phyloP scores from a whole-genome alignment of 2,329 filamentous ascomycete species.

The Neonectria magnoliae region DNA sequence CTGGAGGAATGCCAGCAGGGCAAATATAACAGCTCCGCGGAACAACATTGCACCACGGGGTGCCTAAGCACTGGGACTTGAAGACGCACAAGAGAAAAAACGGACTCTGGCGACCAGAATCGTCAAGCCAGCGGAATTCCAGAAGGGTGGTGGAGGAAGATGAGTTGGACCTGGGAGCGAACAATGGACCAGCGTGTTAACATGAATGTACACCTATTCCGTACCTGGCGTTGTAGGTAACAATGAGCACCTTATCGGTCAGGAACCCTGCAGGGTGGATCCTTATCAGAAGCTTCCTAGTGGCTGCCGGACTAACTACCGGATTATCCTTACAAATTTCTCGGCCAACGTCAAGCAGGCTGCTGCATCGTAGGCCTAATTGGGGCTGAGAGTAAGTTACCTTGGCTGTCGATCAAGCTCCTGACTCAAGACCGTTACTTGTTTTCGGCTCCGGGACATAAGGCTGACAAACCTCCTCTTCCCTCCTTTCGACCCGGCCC shows the following conservation, averaged over 20 bases:
- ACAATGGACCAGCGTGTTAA: slow-evolving; percentile 48
- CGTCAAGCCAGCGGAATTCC: slow-evolving; percentile 10
- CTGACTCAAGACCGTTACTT: slow-evolving; percentile 1
- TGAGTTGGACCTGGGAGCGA: slow-evolving; percentile 6
- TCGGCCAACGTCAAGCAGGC: slow-evolving; percentile 13
- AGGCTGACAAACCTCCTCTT: neutral
- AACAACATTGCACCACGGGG: slow-evolving; percentile 60
- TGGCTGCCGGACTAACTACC: slow-evolving; percentile 34
- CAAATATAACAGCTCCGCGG: slow-evolving; percentile 57
- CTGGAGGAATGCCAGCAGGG: slow-evolving; percentile 65
- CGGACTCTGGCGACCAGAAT: slow-evolving; percentile 11
- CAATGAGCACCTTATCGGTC: slow-evolving; percentile 28
- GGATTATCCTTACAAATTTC: slow-evolving; percentile 37
- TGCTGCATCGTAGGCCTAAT: slow-evolving; percentile 9
- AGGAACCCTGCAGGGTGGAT: slow-evolving; percentile 21
- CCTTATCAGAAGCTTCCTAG: slow-evolving; percentile 36
- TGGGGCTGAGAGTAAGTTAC: slow-evolving; percentile 18
- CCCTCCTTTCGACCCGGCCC: neutral
- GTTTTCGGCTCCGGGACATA: neutral
- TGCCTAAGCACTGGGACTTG: slow-evolving; percentile 28
- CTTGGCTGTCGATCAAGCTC: slow-evolving; percentile 4
- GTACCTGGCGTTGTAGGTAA: slow-evolving; percentile 30
- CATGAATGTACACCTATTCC: slow-evolving; percentile 36
- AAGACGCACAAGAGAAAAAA: neutral
- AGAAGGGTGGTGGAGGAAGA: slow-evolving; percentile 20